These are phyloP conservation scores for Podospora appendiculata DNA, from an alignment of 495 filamentous ascomycete genomes.

Conservation along the genomic window DNA sequence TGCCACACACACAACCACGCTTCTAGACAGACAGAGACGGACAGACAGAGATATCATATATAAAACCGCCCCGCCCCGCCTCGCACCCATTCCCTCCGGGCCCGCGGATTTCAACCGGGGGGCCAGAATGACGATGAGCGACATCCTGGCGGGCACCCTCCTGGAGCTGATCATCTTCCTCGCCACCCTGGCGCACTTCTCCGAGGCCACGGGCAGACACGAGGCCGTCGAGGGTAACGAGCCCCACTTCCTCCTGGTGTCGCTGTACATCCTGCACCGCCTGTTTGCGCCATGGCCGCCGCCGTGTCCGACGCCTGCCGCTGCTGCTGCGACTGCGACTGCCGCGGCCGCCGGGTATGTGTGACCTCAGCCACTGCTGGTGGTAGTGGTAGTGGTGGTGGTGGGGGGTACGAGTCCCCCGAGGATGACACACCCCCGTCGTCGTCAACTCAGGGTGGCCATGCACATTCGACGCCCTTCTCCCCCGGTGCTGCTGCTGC, in stretches of 20 bases:
- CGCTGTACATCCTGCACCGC: conserved; percentile 6
- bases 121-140: conserved; percentile 1
- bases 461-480: too few species aligned
- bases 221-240: conserved; percentile 6
- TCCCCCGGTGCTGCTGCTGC: neutral
- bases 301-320: neutral
- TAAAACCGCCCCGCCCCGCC: neutral
- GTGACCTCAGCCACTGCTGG: neutral
- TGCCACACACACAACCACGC: neutral
- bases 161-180: conserved; percentile 13
- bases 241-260: neutral
- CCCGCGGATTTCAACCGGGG: too few species aligned
- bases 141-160: conserved; percentile 7
- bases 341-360: neutral
- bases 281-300: conserved; percentile 5
- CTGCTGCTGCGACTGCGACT: neutral
- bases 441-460: neutral
- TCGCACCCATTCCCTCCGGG: too few species aligned
- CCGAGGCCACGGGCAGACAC: conserved; percentile 4
- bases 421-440: neutral
- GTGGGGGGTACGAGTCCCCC: conserved; percentile 7
- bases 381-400: too few species aligned
- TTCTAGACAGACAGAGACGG: neutral
- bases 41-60: neutral
- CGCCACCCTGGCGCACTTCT: conserved; percentile 7